phyloP scores from a whole-genome alignment of 2,329 filamentous ascomycete genomes.

The Cladosporium austrohemisphaericum region DNA sequence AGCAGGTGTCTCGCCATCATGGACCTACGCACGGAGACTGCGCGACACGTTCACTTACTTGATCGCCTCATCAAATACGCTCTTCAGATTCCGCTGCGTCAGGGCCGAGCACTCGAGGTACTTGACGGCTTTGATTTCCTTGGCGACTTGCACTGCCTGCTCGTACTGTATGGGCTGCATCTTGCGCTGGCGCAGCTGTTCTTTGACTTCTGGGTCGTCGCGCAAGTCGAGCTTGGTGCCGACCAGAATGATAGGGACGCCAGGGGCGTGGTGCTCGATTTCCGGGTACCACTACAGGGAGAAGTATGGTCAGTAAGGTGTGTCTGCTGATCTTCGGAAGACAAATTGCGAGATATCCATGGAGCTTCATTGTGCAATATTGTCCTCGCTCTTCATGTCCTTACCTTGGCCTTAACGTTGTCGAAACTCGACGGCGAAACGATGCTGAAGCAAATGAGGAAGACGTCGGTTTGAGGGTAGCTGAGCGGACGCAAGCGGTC shows the following conservation, averaged over 20 bases:
- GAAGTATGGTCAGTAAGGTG: neutral
- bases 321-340: too few species aligned
- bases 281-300: constrained; percentile 84
- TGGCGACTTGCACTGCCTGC: constrained; percentile 80
- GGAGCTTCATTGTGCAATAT: too few species aligned
- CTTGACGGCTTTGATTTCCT: constrained; percentile 94
- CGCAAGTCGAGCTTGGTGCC: constrained; percentile 95
- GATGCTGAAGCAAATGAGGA: constrained; percentile 97
- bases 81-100: constrained; percentile 95
- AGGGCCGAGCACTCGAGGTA: constrained; percentile 97
- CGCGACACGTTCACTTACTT: too few species aligned
- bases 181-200: constrained; percentile 81
- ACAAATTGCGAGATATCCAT: too few species aligned
- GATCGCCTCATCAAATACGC: constrained; percentile 97
- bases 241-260: constrained; percentile 93
- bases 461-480: constrained; percentile 97
- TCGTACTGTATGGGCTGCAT: constrained; percentile 98
- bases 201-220: constrained; percentile 78
- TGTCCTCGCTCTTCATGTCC: too few species aligned
- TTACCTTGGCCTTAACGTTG: constrained; percentile 97
- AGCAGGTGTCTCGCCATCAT: too few species aligned
- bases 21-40: too few species aligned
- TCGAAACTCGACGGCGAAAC: constrained; percentile 97
- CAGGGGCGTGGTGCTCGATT: constrained; percentile 93
- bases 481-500: constrained; percentile 90